Conservation (phyloP, 805 yeast species). For the Teunomyces aglyptinius region DNA sequence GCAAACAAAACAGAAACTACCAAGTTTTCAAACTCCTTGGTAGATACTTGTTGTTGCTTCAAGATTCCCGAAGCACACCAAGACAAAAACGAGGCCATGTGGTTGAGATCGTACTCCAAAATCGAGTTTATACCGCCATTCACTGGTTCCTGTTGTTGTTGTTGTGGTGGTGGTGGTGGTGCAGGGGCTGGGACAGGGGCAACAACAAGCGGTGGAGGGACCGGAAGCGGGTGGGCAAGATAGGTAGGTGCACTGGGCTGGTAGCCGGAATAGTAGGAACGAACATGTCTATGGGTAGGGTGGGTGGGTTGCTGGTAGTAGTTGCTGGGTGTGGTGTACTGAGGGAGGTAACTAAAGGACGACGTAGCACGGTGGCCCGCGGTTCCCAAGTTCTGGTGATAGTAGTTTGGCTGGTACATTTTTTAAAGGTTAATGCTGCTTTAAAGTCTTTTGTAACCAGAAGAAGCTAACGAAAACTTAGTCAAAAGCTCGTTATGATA, state of each 20-base stretch:
- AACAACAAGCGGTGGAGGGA: not conserved
- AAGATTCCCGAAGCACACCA: constrained; percentile 71
- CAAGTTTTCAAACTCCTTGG: constrained; percentile 53
- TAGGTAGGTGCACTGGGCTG: constrained; percentile 9
- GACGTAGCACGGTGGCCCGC: constrained; percentile 38
- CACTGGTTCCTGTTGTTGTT: constrained; percentile 12
- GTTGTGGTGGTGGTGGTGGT: not conserved
- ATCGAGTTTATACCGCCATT: constrained; percentile 77
- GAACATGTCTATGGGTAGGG: constrained; percentile 8
- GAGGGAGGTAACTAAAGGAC: constrained; percentile 24
- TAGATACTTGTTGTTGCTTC: constrained; percentile 46
- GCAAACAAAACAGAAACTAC: constrained; percentile 73
- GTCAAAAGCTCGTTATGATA: constrained; percentile 36
- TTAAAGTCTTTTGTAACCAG: too few species aligned
- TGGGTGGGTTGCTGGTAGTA: constrained; percentile 3
- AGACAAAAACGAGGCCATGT: constrained; percentile 78
- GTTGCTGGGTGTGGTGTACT: constrained; percentile 15
- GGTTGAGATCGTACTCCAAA: constrained; percentile 73
- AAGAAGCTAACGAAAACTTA: constrained; percentile 31
- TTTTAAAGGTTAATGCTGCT: not conserved
- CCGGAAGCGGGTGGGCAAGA: not conserved
- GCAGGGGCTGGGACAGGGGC: not conserved
- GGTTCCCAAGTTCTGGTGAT: constrained; percentile 31
- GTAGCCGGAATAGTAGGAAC: constrained; percentile 9
- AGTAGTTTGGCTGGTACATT: constrained; percentile 18